Evolutionary conservation across 306 rosid species (phyloP).

Genomic region (Castanospermum australe): DNA sequence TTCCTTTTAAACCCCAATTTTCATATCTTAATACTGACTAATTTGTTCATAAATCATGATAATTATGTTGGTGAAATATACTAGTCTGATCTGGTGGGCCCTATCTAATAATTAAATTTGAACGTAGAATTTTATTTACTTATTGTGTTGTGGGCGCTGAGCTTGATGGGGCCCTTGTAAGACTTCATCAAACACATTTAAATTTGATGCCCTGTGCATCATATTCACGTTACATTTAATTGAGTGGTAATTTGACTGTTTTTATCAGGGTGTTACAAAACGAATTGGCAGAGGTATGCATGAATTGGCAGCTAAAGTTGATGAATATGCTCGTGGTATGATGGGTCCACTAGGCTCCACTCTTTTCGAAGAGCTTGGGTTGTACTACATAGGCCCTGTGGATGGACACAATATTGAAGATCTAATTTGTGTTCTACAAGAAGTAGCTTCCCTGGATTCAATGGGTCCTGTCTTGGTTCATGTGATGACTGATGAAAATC

Average conservation of each 20-base stretch:
- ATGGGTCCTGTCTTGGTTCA: conserved; percentile 96
- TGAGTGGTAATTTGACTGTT: background rate
- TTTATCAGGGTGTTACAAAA: conserved; percentile 77
- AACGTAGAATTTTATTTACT: background rate
- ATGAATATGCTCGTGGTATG: conserved; percentile 97
- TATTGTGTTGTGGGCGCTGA: background rate
- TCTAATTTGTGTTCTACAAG: conserved; percentile 70
- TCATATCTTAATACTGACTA: background rate
- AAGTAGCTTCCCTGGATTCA: conserved; percentile 88
- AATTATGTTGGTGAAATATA: background rate
- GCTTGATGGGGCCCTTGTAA: background rate
- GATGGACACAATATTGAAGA: conserved; percentile 93
- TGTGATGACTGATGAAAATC: conserved; percentile 78
- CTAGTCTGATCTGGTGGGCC: background rate
- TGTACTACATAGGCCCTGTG: conserved; percentile 94
- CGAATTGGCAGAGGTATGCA: conserved; percentile 87
- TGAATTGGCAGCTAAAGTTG: conserved; percentile 96
- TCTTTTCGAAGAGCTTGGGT: conserved; percentile 96
- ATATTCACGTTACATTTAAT: conserved; percentile 1
- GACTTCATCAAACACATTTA: background rate
- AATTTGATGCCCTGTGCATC: background rate
- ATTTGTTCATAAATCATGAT: background rate
- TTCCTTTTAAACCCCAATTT: background rate
- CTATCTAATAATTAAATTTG: background rate
- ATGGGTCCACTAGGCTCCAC: conserved; percentile 89